Conservation (phyloP, 2,329 filamentous ascomycete genomes). For the Microthyrium microscopicum region DNA sequence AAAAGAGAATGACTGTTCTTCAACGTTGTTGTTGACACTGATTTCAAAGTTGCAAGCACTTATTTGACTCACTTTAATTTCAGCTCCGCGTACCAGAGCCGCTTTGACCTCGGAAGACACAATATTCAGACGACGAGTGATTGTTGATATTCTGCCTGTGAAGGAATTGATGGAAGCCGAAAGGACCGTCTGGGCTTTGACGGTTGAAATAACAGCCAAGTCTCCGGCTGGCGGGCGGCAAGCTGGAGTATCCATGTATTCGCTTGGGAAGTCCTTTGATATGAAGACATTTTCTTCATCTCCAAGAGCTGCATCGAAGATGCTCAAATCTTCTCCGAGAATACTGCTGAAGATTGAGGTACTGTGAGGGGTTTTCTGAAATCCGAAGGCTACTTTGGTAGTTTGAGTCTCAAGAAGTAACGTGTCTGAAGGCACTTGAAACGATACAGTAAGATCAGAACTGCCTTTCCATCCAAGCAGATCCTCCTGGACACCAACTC, state of each 20-base stretch:
- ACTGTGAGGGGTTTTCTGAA: not conserved
- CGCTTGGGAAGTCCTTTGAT: slow-evolving; percentile 15
- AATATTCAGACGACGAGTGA: slow-evolving; percentile 5
- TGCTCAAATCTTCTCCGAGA: slow-evolving; percentile 1
- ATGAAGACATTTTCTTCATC: slow-evolving; percentile 13
- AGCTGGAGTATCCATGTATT: too few species aligned
- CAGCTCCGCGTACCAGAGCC: not conserved
- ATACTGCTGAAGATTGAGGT: not conserved
- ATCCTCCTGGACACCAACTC: slow-evolving; percentile 2
- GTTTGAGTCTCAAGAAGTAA: not conserved
- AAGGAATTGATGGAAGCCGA: not conserved
- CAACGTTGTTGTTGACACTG: slow-evolving; percentile 1
- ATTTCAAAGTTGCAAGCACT: slow-evolving; percentile 10
- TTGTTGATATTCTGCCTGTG: not conserved
- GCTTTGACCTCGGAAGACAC: slow-evolving; percentile 1
- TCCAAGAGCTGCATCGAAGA: slow-evolving; percentile 11
- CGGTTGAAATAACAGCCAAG: slow-evolving; percentile 8
- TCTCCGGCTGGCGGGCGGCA: too few species aligned
- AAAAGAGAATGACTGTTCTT: not conserved
- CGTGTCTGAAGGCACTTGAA: not conserved
- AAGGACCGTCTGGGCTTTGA: too few species aligned
- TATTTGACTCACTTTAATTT: slow-evolving; percentile 2
- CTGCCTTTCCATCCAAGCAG: slow-evolving; percentile 2
- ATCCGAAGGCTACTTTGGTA: not conserved
- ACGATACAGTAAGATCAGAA: slow-evolving; percentile 1